Base-by-base conservation (phyloP, 169 alveolate species). In the Fabrea salina region DNA sequence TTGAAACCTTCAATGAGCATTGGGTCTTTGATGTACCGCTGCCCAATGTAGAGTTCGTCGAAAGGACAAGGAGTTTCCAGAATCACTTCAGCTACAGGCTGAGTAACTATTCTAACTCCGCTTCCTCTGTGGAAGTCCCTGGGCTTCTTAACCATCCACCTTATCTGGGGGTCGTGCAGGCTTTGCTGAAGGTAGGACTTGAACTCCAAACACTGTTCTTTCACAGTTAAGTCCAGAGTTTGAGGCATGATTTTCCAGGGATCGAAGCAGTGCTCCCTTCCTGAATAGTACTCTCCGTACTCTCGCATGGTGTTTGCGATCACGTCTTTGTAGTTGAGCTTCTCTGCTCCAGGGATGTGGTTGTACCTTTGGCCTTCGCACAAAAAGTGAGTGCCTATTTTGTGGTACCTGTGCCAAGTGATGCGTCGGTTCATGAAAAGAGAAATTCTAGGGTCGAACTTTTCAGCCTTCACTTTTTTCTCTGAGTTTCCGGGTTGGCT, bases 21-120 rank as follows among this genome's bases (percentile, higher is more conserved):
- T 35, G 90, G 90, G 35, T 75, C 30, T 39, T 70, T 50, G n/a
- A 84, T 25, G 58, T 84, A 84, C 47, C 67, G 71, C 70, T 84
- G 51, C 6, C 76, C 82, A 49, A 84, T 22, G 35, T 27, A 27
- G 16, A 30, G 39, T 25, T 68, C 79, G 16, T 76, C 13, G 3
- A 22, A 35, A 2, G 32, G 13, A 16, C 79, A 57, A 68, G 66
- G 47, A 32, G 19, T 22, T 43, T 66, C 53, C 44, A 43, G n/a
- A 5, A 76, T 25, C 19, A 50, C 53, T 44, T 39, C 41, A 43
- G 71, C 83, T 16, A 57, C 19, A 5, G 57, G n/a, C 1, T 58
- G 19, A 40, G 57, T 77, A 0, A 76, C 53, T 49, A 76, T 30
- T 27, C 32, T 50, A 0, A 76, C 51, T 3, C 83, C 83, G n/a